Conservation (phyloP, 305 asterid species). For the Fraxinus paxiana region DNA sequence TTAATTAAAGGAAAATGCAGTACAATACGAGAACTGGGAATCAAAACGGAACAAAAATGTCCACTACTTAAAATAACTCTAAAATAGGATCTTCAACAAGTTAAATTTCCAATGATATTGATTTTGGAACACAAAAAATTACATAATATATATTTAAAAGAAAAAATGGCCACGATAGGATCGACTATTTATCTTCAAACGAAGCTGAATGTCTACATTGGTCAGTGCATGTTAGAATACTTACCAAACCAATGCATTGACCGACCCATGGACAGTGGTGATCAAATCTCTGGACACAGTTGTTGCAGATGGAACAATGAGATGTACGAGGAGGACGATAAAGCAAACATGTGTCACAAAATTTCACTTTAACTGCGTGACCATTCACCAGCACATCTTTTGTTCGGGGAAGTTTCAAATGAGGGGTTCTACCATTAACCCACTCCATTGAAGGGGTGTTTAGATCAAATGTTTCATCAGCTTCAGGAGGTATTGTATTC, state of each 20-base stretch:
- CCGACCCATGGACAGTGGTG: slow-evolving; percentile 86
- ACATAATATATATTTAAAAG: not conserved
- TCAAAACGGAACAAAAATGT: not conserved
- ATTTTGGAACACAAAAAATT: not conserved
- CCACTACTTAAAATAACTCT: not conserved
- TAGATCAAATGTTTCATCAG: slow-evolving; percentile 39
- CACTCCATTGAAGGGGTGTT: slow-evolving; percentile 67
- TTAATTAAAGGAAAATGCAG: not conserved
- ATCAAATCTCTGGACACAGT: slow-evolving; percentile 65
- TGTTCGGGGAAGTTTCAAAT: slow-evolving; percentile 54
- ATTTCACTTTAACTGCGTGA: slow-evolving; percentile 60
- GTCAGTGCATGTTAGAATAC: slow-evolving; percentile 23
- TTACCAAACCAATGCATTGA: slow-evolving; percentile 73
- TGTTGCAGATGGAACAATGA: slow-evolving; percentile 71
- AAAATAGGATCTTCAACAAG: not conserved
- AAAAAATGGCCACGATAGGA: not conserved
- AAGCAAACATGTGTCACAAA: slow-evolving; percentile 62
- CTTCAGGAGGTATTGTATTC: slow-evolving; percentile 54
- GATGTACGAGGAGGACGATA: slow-evolving; percentile 83
- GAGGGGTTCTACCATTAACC: slow-evolving; percentile 55
- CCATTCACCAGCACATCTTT: slow-evolving; percentile 60
- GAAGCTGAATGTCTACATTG: not conserved
- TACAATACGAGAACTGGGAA: not conserved
- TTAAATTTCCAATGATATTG: not conserved
- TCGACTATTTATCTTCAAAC: not conserved